phyloP scores from a whole-genome alignment of 2,329 filamentous ascomycete genomes.

The Hirsutella rhossiliensis region DNA sequence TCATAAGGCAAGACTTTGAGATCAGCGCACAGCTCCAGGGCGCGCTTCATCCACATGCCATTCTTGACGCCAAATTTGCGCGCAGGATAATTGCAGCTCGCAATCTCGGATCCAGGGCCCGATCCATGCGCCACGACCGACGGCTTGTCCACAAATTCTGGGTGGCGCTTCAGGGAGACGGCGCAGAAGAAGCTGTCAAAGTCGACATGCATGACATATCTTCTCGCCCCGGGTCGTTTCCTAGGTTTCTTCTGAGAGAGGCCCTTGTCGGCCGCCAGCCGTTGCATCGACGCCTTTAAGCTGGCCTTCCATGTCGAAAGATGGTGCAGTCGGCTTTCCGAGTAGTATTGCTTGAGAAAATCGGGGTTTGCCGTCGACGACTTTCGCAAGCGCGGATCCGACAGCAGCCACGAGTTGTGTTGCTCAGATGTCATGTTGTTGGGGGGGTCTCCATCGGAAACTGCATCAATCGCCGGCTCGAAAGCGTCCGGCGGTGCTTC shows the following conservation, averaged over 20 bases:
- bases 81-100: conserved; percentile 92
- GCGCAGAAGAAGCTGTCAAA: conserved; percentile 99
- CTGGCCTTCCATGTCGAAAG: conserved; percentile 95
- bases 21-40: conserved; percentile 69
- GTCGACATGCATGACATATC: conserved; percentile 90
- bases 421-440: conserved; percentile 81
- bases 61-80: conserved; percentile 82
- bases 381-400: conserved; percentile 75
- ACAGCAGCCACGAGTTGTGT: conserved; percentile 75
- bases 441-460: conserved; percentile 6
- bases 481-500: too few relatives aligned
- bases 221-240: conserved; percentile 48
- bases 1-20: conserved; percentile 91
- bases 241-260: conserved; percentile 31
- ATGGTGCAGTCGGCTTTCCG: conserved; percentile 89
- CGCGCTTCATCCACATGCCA: conserved; percentile 98
- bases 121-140: conserved; percentile 80
- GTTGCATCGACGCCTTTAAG: conserved; percentile 79
- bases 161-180: conserved; percentile 68
- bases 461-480: neutral
- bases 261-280: conserved; percentile 58
- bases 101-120: conserved; percentile 84
- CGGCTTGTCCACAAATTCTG: conserved; percentile 66
- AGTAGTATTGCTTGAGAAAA: conserved; percentile 89
- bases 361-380: conserved; percentile 87